Base-by-base conservation (phyloP, 352 stramenopile genomes). In the Phytophthora agathidicida region DNA sequence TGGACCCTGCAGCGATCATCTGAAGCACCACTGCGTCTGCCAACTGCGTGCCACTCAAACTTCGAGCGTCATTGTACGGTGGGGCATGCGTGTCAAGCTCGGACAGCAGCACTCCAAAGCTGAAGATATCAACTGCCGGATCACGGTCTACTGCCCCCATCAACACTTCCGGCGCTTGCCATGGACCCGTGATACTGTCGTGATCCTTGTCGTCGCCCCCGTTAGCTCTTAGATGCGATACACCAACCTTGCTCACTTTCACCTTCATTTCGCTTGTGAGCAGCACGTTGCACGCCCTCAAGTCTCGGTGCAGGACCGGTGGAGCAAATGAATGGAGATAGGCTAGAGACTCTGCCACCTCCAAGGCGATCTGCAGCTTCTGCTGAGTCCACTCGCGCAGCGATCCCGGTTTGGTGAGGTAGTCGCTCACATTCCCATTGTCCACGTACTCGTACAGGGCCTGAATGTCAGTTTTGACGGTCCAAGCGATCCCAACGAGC, bases 361-460 rank as follows among this genome's bases (percentile, higher is more conserved):
- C 76, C 22, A 76, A 60, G 7, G 74, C 76, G 19, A 84, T 64
- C 53, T 66, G 60, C 48, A 73, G 44, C 3, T 73, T 68, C 14
- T 68, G 46, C 7, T 64, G 22, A 2, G 54, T 71, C 77, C 77
- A 89, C n/a, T 71, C 35, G 20, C 39, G 46, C 7, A 53, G 35
- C 16, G 62, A 54, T 8, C 46, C 48, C 11, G 52, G 49, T 6
- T 42, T 59, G 14, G 54, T 46, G 26, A 89, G 49, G 26, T 77
- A 77, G 13, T 58, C 58, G 13, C 66, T 59, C 39, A 90, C 33
- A 46, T 82, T 79, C 30, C 76, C 77, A 37, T 72, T 70, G 32
- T 79, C 66, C 75, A 86, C 76, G 59, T 84, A 88, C 59, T 90
- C 77, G 42, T 78, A 84, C 2, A 90, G 55, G n/a, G 66, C 80